Evolutionary conservation across 768 basidiomycete genomes (phyloP).

Genomic region (Trametes cinnabarina): DNA sequence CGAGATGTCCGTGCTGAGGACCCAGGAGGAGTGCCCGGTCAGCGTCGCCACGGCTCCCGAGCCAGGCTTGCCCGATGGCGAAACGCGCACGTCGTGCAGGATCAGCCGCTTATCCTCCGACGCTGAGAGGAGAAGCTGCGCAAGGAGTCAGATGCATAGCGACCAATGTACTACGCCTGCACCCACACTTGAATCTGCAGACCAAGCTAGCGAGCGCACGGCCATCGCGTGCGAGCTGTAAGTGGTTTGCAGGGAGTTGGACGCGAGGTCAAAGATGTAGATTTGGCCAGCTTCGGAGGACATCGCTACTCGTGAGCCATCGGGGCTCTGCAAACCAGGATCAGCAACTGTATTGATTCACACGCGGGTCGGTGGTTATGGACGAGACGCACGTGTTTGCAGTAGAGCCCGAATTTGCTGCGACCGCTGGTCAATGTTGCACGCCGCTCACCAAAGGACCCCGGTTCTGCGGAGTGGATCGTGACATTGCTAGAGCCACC

Average conservation of each 20-base stretch:
- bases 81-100: constrained; percentile 83
- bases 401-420: constrained; percentile 75
- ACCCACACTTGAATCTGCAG: constrained; percentile 80
- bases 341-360: background rate
- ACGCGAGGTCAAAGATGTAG: constrained; percentile 78
- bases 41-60: constrained; percentile 82
- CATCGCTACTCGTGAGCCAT: constrained; percentile 78
- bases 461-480: constrained; percentile 65
- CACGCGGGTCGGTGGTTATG: background rate
- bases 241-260: constrained; percentile 59
- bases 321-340: constrained; percentile 67
- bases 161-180: background rate
- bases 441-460: constrained; percentile 66
- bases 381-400: constrained; percentile 58
- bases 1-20: constrained; percentile 77
- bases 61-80: constrained; percentile 55
- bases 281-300: constrained; percentile 87
- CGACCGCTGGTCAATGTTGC: constrained; percentile 62
- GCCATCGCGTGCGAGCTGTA: constrained; percentile 90
- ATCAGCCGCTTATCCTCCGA: constrained; percentile 93
- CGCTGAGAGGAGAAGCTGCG: constrained; percentile 79
- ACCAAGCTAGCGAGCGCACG: constrained; percentile 87
- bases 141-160: background rate
- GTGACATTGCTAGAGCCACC: constrained; percentile 69
- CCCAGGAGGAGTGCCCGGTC: constrained; percentile 90